Base-by-base conservation (phyloP, 2,329 filamentous ascomycete species). In the Arthroderma sp. region DNA sequence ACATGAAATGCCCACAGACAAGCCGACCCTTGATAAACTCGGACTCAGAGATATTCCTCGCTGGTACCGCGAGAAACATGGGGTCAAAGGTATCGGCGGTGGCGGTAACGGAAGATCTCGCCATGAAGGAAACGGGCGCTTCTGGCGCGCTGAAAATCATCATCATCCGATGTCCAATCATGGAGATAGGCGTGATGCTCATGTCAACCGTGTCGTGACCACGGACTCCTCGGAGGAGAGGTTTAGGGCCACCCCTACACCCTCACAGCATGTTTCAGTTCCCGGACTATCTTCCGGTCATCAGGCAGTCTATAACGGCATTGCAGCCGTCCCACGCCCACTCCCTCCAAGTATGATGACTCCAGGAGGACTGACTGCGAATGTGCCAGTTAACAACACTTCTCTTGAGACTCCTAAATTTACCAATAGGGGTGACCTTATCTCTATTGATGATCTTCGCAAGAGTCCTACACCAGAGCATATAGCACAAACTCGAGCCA, bases 1-100 rank as follows among this genome's bases (percentile, higher is more conserved):
- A 73, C 91, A 95, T 69, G 87, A 93, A 68, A 95, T 95, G 86
- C 91, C 91, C 0, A 71, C 74, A 25, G 83, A 90, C 62, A 76
- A 77, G 54, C 74, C 76, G 0, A 87, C 83, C 0, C 81, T 94
- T 63, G 74, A 80, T 44, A 76, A 79, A 5, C 77, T 95, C 2
- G 91, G 91, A 0, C 79, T 95, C 54, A 71, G 72, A 2, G 72
- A 74, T 43, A 70, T 78, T 15, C 81, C 82, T 7, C 68, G 70
- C 6, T 84, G 82, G 82, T 83, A 76, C 65, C 73, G 74, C 56
- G 77, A 82, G 56, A 76, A 77, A 63, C 64, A 68, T 58, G 59
- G 56, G 47, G 54, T 61, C n/a, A 56, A 58, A 31, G 59, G 58
- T 35, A 21, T 59, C 15, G 37, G 37, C 2, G 38, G 38, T 7